Percentiles rank a stretch among this genome's conserved stretches.
phyloP scores from a whole-genome alignment of 306 rosid genomes.

The Canavalia gladiata region DNA sequence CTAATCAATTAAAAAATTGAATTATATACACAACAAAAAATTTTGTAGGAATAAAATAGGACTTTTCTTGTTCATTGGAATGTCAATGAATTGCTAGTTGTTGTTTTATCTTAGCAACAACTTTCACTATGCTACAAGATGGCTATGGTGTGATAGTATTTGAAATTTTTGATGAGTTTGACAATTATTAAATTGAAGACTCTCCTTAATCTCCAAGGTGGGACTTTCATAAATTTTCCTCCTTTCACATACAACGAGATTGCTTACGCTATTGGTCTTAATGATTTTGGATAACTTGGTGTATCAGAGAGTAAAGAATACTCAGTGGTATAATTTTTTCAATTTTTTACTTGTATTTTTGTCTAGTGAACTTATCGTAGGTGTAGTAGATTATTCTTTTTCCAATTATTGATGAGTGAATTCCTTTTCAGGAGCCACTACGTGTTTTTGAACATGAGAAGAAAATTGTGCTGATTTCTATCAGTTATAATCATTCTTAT shows the following conservation, averaged over 20 bases:
- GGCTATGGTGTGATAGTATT: slow-evolving; percentile 43
- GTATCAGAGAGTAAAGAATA: slow-evolving; percentile 59
- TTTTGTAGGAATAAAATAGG: slow-evolving; percentile 11
- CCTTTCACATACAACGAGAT: slow-evolving; percentile 73
- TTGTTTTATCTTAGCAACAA: slow-evolving; percentile 31
- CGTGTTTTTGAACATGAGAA: slow-evolving; percentile 71
- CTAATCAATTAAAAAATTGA: too few species aligned
- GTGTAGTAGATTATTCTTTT: slow-evolving; percentile 7
- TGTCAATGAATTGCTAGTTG: not conserved
- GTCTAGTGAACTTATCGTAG: slow-evolving; percentile 6
- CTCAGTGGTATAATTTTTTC: slow-evolving; percentile 61
- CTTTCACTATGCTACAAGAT: slow-evolving; percentile 26
- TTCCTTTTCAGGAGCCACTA: slow-evolving; percentile 68
- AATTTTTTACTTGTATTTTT: slow-evolving; percentile 18
- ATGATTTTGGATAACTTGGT: slow-evolving; percentile 93
- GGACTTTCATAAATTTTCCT: slow-evolving; percentile 60
- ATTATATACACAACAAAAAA: not conserved
- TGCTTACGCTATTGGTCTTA: slow-evolving; percentile 88
- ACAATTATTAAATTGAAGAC: slow-evolving; percentile 50
- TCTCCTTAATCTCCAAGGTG: slow-evolving; percentile 49
- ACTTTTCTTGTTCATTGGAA: not conserved
- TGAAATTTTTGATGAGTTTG: slow-evolving; percentile 49
- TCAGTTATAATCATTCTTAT: slow-evolving; percentile 90
- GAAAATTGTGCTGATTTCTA: slow-evolving; percentile 73
- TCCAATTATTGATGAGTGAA: not conserved